phyloP scores from a whole-genome alignment of 2,329 filamentous ascomycete genomes.

The Periconia sp. region DNA sequence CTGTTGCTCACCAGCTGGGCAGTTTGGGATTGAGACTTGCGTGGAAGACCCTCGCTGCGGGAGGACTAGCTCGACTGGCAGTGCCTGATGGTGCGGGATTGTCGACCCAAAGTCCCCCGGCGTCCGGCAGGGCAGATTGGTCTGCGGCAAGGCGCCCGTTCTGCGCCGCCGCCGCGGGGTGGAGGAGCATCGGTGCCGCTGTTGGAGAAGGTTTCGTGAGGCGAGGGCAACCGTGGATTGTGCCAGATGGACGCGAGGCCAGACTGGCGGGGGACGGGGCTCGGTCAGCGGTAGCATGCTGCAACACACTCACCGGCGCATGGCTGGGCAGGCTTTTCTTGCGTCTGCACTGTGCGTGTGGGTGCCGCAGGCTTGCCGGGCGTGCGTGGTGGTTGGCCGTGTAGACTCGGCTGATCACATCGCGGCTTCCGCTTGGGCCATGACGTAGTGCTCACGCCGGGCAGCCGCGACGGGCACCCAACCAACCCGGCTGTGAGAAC shows the following conservation, averaged over 20 bases:
- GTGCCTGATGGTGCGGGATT: neutral
- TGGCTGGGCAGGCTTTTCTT: neutral
- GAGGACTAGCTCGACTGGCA: slow-evolving; percentile 6
- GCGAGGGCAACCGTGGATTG: too few relatives aligned
- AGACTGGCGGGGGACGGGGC: too few relatives aligned
- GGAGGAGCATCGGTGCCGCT: too few relatives aligned
- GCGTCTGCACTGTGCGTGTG: slow-evolving; percentile 7
- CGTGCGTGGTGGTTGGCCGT: slow-evolving; percentile 7
- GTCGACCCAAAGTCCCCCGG: too few relatives aligned
- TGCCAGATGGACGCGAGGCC: too few relatives aligned
- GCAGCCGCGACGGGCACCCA: neutral
- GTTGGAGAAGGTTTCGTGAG: too few relatives aligned
- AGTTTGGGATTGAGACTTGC: neutral
- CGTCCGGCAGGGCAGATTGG: too few relatives aligned
- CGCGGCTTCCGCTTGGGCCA: slow-evolving; percentile 1
- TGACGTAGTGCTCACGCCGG: slow-evolving; percentile 7
- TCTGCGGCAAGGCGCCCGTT: neutral
- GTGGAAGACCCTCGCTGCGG: slow-evolving; percentile 1
- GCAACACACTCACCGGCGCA: neutral
- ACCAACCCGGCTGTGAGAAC: neutral
- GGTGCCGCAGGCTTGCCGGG: neutral
- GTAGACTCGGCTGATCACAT: slow-evolving; percentile 5
- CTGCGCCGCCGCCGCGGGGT: too few relatives aligned
- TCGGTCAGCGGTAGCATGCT: too few relatives aligned
- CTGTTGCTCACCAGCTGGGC: slow-evolving; percentile 1